A percentile compares a stretch with the other conserved stretches of the same genome.
Evolutionary conservation across 441 rosid species (phyloP).

Genomic region (Jatropha multifida): DNA sequence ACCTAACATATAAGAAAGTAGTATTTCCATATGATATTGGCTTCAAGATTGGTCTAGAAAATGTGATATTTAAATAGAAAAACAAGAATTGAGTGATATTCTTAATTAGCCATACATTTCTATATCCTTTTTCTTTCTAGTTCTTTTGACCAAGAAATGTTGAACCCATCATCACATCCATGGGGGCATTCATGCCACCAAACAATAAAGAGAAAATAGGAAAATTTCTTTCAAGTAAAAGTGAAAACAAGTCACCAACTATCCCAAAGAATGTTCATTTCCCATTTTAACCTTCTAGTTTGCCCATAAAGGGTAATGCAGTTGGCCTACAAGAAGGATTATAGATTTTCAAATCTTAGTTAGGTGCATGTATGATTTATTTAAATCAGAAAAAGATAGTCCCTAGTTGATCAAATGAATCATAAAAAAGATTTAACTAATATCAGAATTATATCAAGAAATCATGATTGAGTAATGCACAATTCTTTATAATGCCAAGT

Average conservation of each 20-base stretch:
- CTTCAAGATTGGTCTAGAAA: too few species aligned
- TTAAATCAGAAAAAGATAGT: neutral
- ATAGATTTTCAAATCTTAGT: neutral
- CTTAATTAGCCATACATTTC: neutral
- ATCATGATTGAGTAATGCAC: constrained; percentile 11
- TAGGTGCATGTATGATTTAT: constrained; percentile 1
- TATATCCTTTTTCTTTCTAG: too few species aligned
- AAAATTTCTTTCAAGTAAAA: neutral
- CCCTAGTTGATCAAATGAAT: neutral
- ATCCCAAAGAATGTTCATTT: too few species aligned
- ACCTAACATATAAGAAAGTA: too few species aligned
- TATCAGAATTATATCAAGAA: neutral
- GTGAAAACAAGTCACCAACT: neutral
- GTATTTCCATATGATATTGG: too few species aligned
- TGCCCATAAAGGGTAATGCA: neutral
- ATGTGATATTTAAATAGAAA: neutral
- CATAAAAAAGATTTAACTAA: neutral
- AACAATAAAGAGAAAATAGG: neutral
- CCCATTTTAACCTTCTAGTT: neutral
- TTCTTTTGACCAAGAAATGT: neutral
- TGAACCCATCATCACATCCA: constrained; percentile 14
- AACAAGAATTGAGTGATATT: neutral
- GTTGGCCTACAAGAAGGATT: neutral
- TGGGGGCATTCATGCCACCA: constrained; percentile 4
- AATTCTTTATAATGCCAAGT: constrained; percentile 8